These are phyloP conservation scores for Panaeolus cyanescens DNA, from an alignment of 768 basidiomycete species.

Conservation along the genomic window DNA sequence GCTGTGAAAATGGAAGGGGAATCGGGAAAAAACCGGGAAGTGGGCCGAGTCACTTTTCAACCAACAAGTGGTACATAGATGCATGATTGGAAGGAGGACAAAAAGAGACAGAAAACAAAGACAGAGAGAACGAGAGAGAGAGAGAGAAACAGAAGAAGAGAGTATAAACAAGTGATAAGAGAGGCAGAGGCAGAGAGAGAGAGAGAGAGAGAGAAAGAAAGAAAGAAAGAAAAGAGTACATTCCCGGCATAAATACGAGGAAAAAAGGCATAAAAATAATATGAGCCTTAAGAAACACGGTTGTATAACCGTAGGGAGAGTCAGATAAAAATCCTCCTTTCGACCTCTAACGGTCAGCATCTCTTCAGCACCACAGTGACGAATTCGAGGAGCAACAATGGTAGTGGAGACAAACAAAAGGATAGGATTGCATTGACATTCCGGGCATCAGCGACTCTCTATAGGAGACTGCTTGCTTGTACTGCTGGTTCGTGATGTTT, in stretches of 20 bases:
- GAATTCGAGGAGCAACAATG: not conserved
- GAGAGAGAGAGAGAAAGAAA: not conserved
- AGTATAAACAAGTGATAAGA: not conserved
- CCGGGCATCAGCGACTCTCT: not conserved
- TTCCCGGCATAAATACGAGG: not conserved
- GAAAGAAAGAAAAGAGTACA: not conserved
- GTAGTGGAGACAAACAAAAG: not conserved
- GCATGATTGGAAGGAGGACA: not conserved
- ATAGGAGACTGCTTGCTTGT: not conserved
- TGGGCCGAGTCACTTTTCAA: not conserved
- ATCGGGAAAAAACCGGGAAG: not conserved
- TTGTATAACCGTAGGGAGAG: not conserved
- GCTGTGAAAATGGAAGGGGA: not conserved
- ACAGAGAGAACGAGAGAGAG: not conserved
- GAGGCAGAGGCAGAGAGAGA: not conserved
- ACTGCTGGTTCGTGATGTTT: not conserved
- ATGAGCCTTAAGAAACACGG: not conserved
- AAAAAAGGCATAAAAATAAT: slow-evolving; percentile 1
- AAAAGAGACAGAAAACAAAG: not conserved
- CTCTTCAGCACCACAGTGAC: not conserved
- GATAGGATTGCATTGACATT: not conserved
- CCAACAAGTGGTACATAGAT: not conserved
- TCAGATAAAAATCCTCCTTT: not conserved
- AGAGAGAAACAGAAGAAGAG: not conserved
- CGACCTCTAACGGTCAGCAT: not conserved